Percentiles rank a stretch among this genome's conserved stretches.
phyloP scores from a whole-genome alignment of 2,329 filamentous ascomycete species.

The Tricladium varicosporioides region DNA sequence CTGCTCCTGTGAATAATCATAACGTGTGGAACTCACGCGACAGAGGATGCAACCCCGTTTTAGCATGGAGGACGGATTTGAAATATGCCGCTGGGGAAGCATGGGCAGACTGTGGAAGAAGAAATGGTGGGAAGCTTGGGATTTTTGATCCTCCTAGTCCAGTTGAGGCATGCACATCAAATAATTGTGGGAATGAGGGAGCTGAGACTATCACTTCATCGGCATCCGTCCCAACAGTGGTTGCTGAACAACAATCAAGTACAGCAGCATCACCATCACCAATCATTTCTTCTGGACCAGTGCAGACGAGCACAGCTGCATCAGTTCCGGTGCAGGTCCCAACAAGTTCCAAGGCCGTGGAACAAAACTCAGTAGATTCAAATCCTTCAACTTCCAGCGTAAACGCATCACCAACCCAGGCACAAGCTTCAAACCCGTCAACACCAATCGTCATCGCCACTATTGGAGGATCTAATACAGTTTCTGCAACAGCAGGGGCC shows the following conservation, averaged over 20 bases:
- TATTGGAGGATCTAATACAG: neutral
- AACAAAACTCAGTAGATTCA: neutral
- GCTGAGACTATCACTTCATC: neutral
- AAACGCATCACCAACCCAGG: no score
- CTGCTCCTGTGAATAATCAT: slow-evolving; percentile 1
- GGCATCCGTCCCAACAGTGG: neutral
- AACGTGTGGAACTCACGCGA: neutral
- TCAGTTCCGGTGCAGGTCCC: neutral
- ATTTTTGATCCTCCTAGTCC: slow-evolving; percentile 41
- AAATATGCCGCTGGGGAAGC: slow-evolving; percentile 15
- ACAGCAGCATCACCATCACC: neutral
- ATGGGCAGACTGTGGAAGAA: slow-evolving; percentile 37
- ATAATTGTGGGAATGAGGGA: slow-evolving; percentile 9
- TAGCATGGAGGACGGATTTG: slow-evolving; percentile 34
- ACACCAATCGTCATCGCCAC: neutral
- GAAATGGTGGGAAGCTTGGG: slow-evolving; percentile 34
- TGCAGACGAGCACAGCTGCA: neutral
- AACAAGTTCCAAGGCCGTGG: neutral
- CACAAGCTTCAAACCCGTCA: neutral
- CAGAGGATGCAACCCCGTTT: slow-evolving; percentile 35
- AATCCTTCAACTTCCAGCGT: neutral
- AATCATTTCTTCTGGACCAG: neutral
- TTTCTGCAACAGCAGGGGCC: slow-evolving; percentile 2
- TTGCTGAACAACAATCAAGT: neutral
- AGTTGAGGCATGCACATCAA: slow-evolving; percentile 28